These are phyloP conservation scores for Fusarium hostae DNA, from an alignment of 2,329 filamentous ascomycete genomes.

Conservation along the genomic window DNA sequence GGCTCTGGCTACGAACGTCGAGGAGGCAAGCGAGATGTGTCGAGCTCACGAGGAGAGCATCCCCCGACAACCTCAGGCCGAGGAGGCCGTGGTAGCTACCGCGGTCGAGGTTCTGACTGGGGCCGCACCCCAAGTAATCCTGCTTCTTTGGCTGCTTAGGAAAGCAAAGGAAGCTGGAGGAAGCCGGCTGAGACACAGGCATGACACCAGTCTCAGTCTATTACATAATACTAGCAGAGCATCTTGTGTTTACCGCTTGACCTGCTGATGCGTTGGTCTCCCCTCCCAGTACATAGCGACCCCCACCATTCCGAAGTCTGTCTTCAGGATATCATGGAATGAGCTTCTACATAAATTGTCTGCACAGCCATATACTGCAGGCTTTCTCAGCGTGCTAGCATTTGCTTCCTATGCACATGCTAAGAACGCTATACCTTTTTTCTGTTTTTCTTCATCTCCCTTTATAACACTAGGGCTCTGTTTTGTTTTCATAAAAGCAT, in stretches of 20 bases:
- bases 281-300: constrained; percentile 3
- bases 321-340: not conserved
- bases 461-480: constrained; percentile 23
- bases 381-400: constrained; percentile 3
- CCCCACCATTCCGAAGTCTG: not conserved
- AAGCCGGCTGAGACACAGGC: constrained; percentile 16
- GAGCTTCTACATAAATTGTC: constrained; percentile 9
- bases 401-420: not conserved
- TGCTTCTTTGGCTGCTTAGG: constrained; percentile 43
- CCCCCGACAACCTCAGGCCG: constrained; percentile 45
- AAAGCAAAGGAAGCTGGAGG: constrained; percentile 22
- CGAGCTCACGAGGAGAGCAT: constrained; percentile 44
- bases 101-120: constrained; percentile 57
- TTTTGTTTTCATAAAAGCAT: constrained; percentile 15
- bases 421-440: constrained; percentile 3
- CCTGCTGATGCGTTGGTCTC: constrained; percentile 9
- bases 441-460: constrained; percentile 9
- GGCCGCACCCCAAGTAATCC: constrained; percentile 47
- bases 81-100: constrained; percentile 54
- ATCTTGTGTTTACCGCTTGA: constrained; percentile 20
- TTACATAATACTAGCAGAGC: constrained; percentile 39
- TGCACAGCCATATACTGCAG: constrained; percentile 8
- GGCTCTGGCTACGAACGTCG: constrained; percentile 46
- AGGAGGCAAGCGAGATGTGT: constrained; percentile 50
- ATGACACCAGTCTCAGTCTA: constrained; percentile 20